Conservation (phyloP, 2,329 filamentous ascomycete species). For the Aspergillus floridensis region DNA sequence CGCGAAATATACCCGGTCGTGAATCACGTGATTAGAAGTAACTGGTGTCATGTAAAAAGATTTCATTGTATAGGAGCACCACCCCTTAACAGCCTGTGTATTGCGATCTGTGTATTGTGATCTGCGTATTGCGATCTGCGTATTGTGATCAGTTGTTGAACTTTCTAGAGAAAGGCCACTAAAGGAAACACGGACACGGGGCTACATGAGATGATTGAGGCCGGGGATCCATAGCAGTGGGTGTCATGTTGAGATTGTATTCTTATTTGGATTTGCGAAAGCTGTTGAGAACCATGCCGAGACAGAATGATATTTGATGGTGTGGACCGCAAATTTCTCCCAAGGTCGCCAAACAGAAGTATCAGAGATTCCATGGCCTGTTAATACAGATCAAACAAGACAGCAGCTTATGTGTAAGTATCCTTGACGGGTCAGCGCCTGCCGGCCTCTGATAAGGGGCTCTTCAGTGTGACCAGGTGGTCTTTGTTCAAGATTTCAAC, state of each 20-base stretch:
- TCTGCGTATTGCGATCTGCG: too few relatives aligned
- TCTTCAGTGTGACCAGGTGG: conserved; percentile 35
- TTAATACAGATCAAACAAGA: conserved; percentile 4
- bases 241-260: background rate
- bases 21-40: background rate
- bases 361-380: background rate
- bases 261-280: background rate
- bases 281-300: too few relatives aligned
- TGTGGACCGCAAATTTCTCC: background rate
- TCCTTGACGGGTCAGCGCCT: conserved; percentile 17
- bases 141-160: too few relatives aligned
- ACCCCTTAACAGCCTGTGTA: too few relatives aligned
- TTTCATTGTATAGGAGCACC: too few relatives aligned
- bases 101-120: too few relatives aligned
- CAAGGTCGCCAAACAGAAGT: background rate
- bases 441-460: conserved; percentile 34
- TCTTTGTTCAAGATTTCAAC: conserved; percentile 38
- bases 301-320: too few relatives aligned
- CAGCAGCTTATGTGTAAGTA: background rate
- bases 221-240: too few relatives aligned
- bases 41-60: too few relatives aligned
- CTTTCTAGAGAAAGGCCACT: too few relatives aligned
- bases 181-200: too few relatives aligned
- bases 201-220: too few relatives aligned
- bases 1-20: background rate